Percentiles rank a stretch among this genome's conserved stretches.
phyloP scores from a whole-genome alignment of 2,329 filamentous ascomycete species.

The Alternaria postmessia region DNA sequence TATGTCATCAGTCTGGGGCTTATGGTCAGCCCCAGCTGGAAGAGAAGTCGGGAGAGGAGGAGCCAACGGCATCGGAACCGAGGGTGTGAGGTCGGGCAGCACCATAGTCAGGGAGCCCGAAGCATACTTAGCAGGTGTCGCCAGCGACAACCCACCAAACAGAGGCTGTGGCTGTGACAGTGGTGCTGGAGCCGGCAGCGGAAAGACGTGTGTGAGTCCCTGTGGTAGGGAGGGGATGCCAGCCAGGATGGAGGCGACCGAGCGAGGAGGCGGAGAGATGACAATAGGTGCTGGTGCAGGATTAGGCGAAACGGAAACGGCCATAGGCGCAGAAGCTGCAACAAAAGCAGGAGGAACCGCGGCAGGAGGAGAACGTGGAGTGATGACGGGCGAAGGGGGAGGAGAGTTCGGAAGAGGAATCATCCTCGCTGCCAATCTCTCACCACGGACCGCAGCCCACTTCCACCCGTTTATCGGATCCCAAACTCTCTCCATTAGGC shows the following conservation, averaged over 20 bases:
- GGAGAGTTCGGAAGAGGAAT: background rate
- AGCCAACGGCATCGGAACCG: background rate
- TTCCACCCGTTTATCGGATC: constrained; percentile 8
- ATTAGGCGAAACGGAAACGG: background rate
- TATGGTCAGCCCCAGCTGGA: constrained; percentile 6
- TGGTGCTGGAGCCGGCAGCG: constrained; percentile 1
- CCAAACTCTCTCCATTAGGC: constrained; percentile 9
- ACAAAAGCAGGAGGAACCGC: background rate
- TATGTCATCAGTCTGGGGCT: constrained; percentile 1
- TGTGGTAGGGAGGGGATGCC: constrained; percentile 4
- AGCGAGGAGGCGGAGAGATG: background rate
- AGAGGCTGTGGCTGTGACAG: background rate
- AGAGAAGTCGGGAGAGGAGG: background rate
- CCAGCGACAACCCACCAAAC: background rate
- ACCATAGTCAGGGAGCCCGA: constrained; percentile 2
- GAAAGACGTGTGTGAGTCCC: background rate
- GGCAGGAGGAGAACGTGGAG: background rate
- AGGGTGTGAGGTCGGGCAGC: constrained; percentile 3
- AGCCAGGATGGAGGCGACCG: constrained; percentile 1
- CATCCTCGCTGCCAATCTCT: background rate
- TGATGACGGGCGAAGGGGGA: background rate
- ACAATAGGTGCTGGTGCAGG: background rate
- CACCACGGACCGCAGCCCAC: constrained; percentile 7
- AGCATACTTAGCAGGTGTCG: background rate
- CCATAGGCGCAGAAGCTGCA: background rate